Evolutionary conservation across 2,329 filamentous ascomycete species (phyloP), one percentile per base, ranked within the genome.

Genomic region (Fusarium nodosum): DNA sequence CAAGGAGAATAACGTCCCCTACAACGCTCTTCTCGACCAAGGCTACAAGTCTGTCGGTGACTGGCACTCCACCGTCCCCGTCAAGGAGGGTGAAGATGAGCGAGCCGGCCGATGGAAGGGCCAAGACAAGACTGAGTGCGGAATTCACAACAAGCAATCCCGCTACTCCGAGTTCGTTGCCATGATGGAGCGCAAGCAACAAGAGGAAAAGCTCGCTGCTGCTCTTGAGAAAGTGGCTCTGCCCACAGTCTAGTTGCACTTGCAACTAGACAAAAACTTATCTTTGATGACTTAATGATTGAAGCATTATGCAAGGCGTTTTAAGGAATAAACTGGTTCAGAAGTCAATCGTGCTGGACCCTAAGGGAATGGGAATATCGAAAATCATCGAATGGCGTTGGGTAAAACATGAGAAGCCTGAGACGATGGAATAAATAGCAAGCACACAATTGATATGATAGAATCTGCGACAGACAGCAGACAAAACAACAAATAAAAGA

Each of bases 31-130:
- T 31, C 87, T 99, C 47, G 93, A 97, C 82, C 87, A 85, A 63
- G 96, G 96, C n/a, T 99, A 99, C 87, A 97, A 98, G 87, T 97
- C 93, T 71, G 87, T 99, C 68, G 96, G 96, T 66, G 96, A 99
- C 85, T 98, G 94, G 93, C 96, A 99, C 86, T 97, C 94, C 52
- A 99, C 96, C 6, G 91, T 89, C 73, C 94, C 96, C 15, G 94
- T 98, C 65, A 89, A 86, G 68, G 93, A 95, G 62, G 93, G 93
- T 71, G 96, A 99, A 82, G 96, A 98, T 76, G 96, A 99, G 88
- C 91, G 96, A 53, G 92, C 96, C 11, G 96, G 96, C 61, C 91
- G 96, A 73, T 99, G 96, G 96, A 97, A 97, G 87, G 96, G 96
- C 66, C 92, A 94, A 80, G 84, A 87, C 76, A 99, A 99, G 90